phyloP scores from a whole-genome alignment of 768 basidiomycete species.

The Grammothele lineata region DNA sequence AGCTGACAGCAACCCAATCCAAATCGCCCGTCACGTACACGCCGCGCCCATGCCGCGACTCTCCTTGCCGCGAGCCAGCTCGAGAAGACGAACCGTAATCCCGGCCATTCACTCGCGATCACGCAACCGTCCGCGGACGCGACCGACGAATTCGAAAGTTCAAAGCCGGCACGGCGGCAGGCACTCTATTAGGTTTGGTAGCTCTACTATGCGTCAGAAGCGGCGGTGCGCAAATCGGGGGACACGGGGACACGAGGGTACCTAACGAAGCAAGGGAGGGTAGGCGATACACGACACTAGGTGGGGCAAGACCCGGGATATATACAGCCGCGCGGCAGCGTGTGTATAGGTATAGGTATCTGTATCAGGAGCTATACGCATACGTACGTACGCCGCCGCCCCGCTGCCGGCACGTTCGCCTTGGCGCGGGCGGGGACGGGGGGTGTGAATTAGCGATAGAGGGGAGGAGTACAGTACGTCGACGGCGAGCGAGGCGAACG shows the following conservation, averaged over 20 bases:
- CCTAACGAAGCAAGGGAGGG: not conserved
- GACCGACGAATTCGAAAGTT: no score
- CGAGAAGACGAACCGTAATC: no score
- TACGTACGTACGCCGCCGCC: no score
- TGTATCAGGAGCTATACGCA: not conserved
- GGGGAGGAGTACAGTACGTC: not conserved
- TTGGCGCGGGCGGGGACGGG: not conserved
- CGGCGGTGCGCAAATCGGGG: no score
- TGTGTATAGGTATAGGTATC: not conserved
- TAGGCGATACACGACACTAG: conserved; percentile 7
- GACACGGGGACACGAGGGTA: no score
- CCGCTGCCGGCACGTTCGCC: no score
- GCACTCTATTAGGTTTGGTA: not conserved
- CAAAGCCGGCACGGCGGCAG: not conserved
- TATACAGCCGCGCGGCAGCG: conserved; percentile 6
- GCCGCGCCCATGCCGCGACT: no score
- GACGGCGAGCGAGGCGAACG: not conserved
- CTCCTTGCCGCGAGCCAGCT: no score
- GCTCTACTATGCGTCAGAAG: not conserved
- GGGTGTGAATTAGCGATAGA: not conserved
- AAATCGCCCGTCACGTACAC: no score
- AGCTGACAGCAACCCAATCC: no score
- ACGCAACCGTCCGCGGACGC: no score
- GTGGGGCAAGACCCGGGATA: conserved; percentile 4
- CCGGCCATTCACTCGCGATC: no score